Evolutionary conservation across 164 flowering plant species (phyloP).

Genomic region (Protea cynaroides): DNA sequence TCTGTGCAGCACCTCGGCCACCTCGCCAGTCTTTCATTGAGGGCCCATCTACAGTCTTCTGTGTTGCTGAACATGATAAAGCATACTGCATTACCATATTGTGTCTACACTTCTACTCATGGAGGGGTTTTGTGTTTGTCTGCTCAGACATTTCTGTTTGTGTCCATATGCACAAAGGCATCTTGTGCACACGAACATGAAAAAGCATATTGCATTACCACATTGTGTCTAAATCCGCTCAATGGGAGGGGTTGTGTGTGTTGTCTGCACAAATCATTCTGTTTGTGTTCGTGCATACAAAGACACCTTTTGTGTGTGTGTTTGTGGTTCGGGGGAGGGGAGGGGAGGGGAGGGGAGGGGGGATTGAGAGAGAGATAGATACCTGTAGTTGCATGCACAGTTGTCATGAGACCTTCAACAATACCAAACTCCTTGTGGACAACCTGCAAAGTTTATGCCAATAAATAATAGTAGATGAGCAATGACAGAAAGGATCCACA

Average conservation of each 20-base stretch:
- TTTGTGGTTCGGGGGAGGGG: too few species aligned
- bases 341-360: not conserved
- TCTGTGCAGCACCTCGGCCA: constrained; percentile 94
- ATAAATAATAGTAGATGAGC: too few species aligned
- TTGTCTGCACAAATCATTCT: too few species aligned
- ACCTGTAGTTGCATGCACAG: constrained; percentile 99
- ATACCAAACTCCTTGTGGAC: constrained; percentile 98
- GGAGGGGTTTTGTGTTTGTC: too few species aligned
- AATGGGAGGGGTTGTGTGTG: too few species aligned
- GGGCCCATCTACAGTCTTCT: constrained; percentile 97
- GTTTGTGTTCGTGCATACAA: too few species aligned
- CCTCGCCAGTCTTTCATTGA: constrained; percentile 99
- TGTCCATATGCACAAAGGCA: too few species aligned
- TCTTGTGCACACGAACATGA: too few species aligned
- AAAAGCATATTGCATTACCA: too few species aligned
- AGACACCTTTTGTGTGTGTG: not conserved
- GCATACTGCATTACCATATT: not conserved
- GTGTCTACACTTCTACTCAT: not conserved
- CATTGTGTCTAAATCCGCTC: too few species aligned
- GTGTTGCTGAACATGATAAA: constrained; percentile 65
- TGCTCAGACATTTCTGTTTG: too few species aligned
- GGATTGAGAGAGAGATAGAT: constrained; percentile 14
- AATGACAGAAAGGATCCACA: too few species aligned
- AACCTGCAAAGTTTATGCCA: constrained; percentile 40
- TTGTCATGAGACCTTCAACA: constrained; percentile 91